These are phyloP conservation scores for Candida insectorum DNA, from an alignment of 805 yeast species.

Conservation along the genomic window DNA sequence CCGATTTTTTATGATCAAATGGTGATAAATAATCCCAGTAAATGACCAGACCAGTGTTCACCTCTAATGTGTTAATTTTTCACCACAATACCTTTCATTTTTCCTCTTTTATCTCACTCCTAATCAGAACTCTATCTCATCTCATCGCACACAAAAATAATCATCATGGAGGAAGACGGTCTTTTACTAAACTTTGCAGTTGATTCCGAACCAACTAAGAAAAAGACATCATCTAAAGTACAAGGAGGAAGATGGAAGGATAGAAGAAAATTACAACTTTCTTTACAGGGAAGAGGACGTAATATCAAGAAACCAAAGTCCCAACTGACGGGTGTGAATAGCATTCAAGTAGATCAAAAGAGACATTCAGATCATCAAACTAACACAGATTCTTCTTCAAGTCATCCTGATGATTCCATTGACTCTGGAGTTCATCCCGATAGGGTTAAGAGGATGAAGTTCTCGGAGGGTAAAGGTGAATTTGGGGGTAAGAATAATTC, in stretches of 20 bases:
- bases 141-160: not conserved
- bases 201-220: constrained; percentile 17
- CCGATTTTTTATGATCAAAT: too few species aligned
- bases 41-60: too few species aligned
- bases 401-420: not conserved
- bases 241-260: constrained; percentile 84
- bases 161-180: constrained; percentile 54
- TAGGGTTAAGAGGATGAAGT: constrained; percentile 29
- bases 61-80: too few species aligned
- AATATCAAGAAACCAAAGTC: constrained; percentile 13
- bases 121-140: not conserved
- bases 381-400: constrained; percentile 1
- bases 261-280: constrained; percentile 58
- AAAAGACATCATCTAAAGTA: constrained; percentile 34
- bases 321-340: constrained; percentile 31
- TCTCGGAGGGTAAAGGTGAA: constrained; percentile 48
- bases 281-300: constrained; percentile 44
- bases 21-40: too few species aligned
- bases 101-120: not conserved
- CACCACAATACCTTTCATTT: too few species aligned
- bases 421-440: not conserved
- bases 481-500: constrained; percentile 57
- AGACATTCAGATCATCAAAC: constrained; percentile 4
- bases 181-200: constrained; percentile 70
- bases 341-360: constrained; percentile 17